A percentile compares a stretch with the other conserved stretches of the same genome.
These are phyloP conservation scores for Candida wancherniae DNA, from an alignment of 805 yeast genomes.

Conservation along the genomic window DNA sequence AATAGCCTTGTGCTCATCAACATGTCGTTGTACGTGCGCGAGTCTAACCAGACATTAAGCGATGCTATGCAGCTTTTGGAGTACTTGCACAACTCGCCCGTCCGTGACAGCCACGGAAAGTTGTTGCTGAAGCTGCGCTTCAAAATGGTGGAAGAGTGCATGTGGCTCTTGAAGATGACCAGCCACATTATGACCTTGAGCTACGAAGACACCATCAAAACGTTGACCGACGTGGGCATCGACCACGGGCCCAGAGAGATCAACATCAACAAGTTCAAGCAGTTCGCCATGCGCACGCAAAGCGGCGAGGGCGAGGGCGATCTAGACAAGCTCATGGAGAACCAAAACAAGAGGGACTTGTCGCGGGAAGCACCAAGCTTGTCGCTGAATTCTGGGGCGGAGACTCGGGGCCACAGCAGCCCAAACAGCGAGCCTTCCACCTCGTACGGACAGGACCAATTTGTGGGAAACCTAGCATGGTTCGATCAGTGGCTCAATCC, in stretches of 20 bases:
- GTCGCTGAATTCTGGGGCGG: no score
- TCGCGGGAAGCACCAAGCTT: no score
- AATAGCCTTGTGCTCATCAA: constrained; percentile 39
- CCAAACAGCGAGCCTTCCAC: constrained; percentile 7
- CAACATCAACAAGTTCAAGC: constrained; percentile 44
- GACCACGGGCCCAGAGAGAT: constrained; percentile 52
- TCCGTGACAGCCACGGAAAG: constrained; percentile 27
- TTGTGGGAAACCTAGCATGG: constrained; percentile 48
- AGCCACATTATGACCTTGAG: constrained; percentile 48
- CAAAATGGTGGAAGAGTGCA: constrained; percentile 54
- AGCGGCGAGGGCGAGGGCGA: constrained; percentile 4
- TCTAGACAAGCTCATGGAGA: constrained; percentile 12
- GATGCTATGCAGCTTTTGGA: constrained; percentile 22
- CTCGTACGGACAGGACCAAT: constrained; percentile 11
- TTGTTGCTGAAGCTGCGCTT: constrained; percentile 30
- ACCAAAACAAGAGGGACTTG: constrained; percentile 17
- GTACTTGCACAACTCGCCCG: constrained; percentile 25
- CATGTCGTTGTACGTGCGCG: constrained; percentile 31
- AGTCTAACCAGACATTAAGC: constrained; percentile 22
- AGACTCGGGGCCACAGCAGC: constrained; percentile 3
- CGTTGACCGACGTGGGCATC: constrained; percentile 39
- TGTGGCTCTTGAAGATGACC: constrained; percentile 58
- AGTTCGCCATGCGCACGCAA: constrained; percentile 35
- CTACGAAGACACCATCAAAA: constrained; percentile 35
- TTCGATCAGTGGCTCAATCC: constrained; percentile 49